Evolutionary conservation across 2,329 filamentous ascomycete genomes (phyloP), one percentile per base, ranked within the genome.

Genomic region (Trichoderma citrinoviride): DNA sequence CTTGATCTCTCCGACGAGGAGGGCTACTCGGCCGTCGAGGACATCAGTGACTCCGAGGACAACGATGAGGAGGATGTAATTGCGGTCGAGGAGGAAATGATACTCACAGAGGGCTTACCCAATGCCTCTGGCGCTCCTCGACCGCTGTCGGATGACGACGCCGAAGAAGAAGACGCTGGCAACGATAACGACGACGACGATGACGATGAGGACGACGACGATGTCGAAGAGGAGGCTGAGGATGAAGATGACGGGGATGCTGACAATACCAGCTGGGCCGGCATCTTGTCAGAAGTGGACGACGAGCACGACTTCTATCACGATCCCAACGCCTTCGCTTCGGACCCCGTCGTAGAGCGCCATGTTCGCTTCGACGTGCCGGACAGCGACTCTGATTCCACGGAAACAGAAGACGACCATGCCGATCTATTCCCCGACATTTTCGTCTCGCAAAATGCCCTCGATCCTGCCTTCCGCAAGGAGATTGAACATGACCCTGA

Each of bases 61-160:
- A 89, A 92, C 68, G 91, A 94, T 75, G 89, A 94, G 76, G 86
- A 90, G 69, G 86, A 91, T 82, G 86, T 94, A 64, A 85, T 90
- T 73, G 86, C 88, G 82, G 84, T 87, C 80, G 91, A 95, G 84
- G 91, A 93, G 80, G 83, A 87, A 75, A 86, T 89, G 70, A 91
- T 93, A 67, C 81, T 91, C 65, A 77, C 77, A 64, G 77, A 82
- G 68, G 77, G 76, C 68, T 72, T 75, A 69, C 74, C 74, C 33
- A 74, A 78, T 44, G 74, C 75, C 67, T 71, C 75, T 71, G 75
- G 74, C 71, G 77, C 83, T 78, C 81, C 83, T 83, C 83, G 83
- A 81, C 82, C 84, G 73, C 76, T 68, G 64, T 64, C 67, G 15
- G 73, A 78, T 40, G 74, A 74, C 17, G 70, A 74, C 40, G 71